Conservation (phyloP, 768 basidiomycete genomes). For the Kwoniella heveanensis region DNA sequence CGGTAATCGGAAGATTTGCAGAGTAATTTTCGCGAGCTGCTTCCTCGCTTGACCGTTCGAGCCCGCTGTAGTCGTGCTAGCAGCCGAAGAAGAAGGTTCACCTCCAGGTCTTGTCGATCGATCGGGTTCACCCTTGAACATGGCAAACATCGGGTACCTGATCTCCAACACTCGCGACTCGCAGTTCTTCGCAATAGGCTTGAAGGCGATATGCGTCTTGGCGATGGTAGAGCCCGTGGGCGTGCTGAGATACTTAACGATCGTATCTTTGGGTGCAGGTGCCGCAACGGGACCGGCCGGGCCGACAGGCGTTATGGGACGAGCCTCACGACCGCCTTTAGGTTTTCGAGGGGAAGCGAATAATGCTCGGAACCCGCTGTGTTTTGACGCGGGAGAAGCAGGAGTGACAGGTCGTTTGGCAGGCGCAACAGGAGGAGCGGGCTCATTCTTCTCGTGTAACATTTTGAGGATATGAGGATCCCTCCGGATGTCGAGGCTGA, state of each 20-base stretch:
- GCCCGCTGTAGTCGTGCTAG: conserved; percentile 13
- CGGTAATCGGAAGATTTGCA: conserved; percentile 88
- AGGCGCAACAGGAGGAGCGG: conserved; percentile 56
- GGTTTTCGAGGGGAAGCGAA: conserved; percentile 59
- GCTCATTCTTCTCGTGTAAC: conserved; percentile 67
- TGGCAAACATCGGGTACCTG: conserved; percentile 56
- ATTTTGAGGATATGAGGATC: conserved; percentile 73
- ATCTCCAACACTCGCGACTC: conserved; percentile 82
- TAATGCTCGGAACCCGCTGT: conserved; percentile 49
- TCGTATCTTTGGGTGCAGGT: conserved; percentile 28
- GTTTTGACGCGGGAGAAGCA: conserved; percentile 67
- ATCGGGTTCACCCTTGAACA: conserved; percentile 52
- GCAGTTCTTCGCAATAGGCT: conserved; percentile 78
- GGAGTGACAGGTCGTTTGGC: conserved; percentile 61
- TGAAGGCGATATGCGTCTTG: conserved; percentile 83
- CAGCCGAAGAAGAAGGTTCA: conserved; percentile 17
- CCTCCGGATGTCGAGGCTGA: conserved; percentile 80
- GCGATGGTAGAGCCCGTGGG: conserved; percentile 64
- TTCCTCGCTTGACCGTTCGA: conserved; percentile 58
- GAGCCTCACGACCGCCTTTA: conserved; percentile 33
- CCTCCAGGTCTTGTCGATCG: conserved; percentile 17
- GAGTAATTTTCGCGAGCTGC: conserved; percentile 80
- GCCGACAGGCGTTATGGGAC: conserved; percentile 24
- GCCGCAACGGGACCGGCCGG: conserved; percentile 36
- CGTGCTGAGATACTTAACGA: conserved; percentile 50